Evolutionary conservation across 345 rosid genomes (phyloP).

Genomic region (Arabidopsis arenosa): DNA sequence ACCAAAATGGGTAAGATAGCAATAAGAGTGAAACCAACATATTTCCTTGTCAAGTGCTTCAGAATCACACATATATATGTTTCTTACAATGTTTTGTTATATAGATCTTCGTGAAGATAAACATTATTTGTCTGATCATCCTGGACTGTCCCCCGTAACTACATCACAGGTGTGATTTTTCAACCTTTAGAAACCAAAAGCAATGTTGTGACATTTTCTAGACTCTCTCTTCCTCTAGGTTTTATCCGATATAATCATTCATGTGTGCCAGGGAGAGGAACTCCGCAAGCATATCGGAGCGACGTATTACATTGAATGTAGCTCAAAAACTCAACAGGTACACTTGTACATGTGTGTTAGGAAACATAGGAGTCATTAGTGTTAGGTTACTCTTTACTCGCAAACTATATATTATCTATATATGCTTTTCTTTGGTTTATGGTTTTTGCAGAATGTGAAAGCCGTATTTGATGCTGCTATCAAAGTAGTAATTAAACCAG

Average conservation of each 20-base stretch:
- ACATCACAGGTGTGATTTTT: conserved; percentile 66
- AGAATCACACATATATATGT: neutral
- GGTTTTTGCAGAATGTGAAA: conserved; percentile 70
- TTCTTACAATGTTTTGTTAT: conserved; percentile 23
- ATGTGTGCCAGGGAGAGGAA: conserved; percentile 76
- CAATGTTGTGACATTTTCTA: neutral
- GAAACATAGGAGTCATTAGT: neutral
- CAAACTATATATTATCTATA: too few relatives aligned
- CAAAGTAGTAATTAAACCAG: conserved; percentile 79
- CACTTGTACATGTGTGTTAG: neutral
- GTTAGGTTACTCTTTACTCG: neutral
- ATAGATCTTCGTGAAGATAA: conserved; percentile 90
- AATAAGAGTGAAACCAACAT: neutral
- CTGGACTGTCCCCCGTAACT: conserved; percentile 81
- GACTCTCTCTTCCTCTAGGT: neutral
- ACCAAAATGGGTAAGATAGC: conserved; percentile 72
- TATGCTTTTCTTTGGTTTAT: neutral
- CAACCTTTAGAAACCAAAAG: neutral
- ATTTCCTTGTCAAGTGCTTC: neutral
- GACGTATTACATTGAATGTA: conserved; percentile 78
- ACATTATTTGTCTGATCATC: conserved; percentile 85
- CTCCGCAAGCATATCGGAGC: conserved; percentile 88
- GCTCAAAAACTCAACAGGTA: conserved; percentile 97
- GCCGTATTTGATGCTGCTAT: conserved; percentile 88
- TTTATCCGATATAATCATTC: neutral